A percentile compares a stretch with the other conserved stretches of the same genome.
Conservation (phyloP, 2,329 filamentous ascomycete genomes). For the Paracoccidioides brasiliensis region DNA sequence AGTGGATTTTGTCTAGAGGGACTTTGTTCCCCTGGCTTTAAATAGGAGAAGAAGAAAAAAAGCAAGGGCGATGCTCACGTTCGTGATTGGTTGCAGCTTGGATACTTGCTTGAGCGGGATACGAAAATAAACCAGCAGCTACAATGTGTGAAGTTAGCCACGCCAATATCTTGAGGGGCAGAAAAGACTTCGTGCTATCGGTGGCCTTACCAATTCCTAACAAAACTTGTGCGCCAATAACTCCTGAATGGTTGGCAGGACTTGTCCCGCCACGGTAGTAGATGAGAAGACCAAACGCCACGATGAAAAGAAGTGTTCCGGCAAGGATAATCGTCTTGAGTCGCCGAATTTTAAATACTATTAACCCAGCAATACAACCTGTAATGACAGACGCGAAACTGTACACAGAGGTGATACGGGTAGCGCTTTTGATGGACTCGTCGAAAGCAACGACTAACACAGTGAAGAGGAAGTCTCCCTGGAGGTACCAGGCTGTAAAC, state of each 20-base stretch:
- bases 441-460: constrained; percentile 50
- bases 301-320: constrained; percentile 48
- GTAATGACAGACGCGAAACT: constrained; percentile 44
- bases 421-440: constrained; percentile 44
- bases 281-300: constrained; percentile 54
- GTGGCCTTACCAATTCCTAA: constrained; percentile 40
- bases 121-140: constrained; percentile 49
- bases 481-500: constrained; percentile 42
- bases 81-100: constrained; percentile 40
- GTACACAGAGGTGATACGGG: constrained; percentile 49
- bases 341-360: constrained; percentile 45
- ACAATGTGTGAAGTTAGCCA: background rate
- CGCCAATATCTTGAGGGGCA: background rate
- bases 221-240: constrained; percentile 50
- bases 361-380: constrained; percentile 43
- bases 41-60: background rate
- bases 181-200: no score
- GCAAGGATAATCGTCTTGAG: constrained; percentile 52
- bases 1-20: background rate
- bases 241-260: constrained; percentile 36
- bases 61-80: constrained; percentile 15
- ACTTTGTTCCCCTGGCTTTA: constrained; percentile 2
- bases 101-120: constrained; percentile 39
- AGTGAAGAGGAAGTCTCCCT: constrained; percentile 52
- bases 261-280: constrained; percentile 44